Evolutionary conservation across 352 stramenopile genomes (phyloP).

Genomic region (Phytopythium vexans): DNA sequence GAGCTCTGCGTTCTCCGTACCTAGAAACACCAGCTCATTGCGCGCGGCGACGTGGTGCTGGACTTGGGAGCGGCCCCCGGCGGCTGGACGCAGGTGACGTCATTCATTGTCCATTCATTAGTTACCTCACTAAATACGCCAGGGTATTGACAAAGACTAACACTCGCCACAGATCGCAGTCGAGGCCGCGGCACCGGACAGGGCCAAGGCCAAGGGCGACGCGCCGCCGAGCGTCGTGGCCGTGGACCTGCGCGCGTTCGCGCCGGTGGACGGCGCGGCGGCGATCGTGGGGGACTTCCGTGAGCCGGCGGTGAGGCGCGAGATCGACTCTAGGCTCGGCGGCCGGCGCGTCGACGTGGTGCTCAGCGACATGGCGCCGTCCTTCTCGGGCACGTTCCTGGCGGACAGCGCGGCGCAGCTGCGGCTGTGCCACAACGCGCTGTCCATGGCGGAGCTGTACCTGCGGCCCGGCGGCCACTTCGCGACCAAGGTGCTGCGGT

Average conservation of each 20-base stretch:
- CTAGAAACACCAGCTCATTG: conserved; percentile 70
- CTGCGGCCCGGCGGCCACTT: conserved; percentile 74
- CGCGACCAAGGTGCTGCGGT: conserved; percentile 78
- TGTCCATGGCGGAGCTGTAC: conserved; percentile 83
- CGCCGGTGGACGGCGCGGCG: conserved; percentile 61
- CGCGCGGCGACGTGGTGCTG: conserved; percentile 63
- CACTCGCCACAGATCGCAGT: conserved; percentile 40
- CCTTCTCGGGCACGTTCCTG: conserved; percentile 76
- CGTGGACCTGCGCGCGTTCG: conserved; percentile 70
- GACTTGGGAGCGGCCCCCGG: conserved; percentile 82
- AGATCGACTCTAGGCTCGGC: conserved; percentile 51
- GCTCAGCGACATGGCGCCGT: conserved; percentile 88
- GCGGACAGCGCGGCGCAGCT: conserved; percentile 77
- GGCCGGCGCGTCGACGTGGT: conserved; percentile 66
- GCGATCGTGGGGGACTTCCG: conserved; percentile 85
- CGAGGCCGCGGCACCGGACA: conserved; percentile 30
- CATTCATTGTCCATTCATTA: not conserved
- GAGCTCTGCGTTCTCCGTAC: conserved; percentile 1
- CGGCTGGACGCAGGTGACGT: conserved; percentile 73
- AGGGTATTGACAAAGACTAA: too few species aligned
- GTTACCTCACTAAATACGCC: too few species aligned
- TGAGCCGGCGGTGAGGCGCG: conserved; percentile 37
- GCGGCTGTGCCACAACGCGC: conserved; percentile 81
- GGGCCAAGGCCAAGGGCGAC: conserved; percentile 7
- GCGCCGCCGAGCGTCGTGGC: conserved; percentile 46